Base-by-base conservation (phyloP, 805 yeast species). In the Ogataea saltuana region DNA sequence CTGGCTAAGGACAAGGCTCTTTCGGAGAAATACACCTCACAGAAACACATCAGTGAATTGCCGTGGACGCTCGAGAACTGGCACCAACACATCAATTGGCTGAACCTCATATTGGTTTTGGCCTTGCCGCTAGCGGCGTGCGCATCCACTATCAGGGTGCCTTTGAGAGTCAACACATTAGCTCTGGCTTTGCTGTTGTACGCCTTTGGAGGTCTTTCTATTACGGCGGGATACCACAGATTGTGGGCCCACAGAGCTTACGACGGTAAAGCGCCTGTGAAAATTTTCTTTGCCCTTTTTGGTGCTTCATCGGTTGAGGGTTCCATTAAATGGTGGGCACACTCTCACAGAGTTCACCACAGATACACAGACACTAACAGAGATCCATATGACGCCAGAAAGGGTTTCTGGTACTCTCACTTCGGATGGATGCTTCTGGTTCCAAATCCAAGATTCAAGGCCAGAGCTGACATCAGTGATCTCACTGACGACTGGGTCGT, bases 241-340 rank as follows among this genome's bases (percentile, higher is more conserved):
- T 70, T 83, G 50, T 86, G 82, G 81, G 71, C 93, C 21, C 95
- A 86, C 66, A 80, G 83, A 62, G 72, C 91, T 15, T 85, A 80
- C 57, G 74, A 74, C 42, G 89, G 85, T 12, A 73, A 70, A 46
- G 62, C 72, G 59, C 82, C 87, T 12, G 70, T 83, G 32, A 75
- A 80, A 53, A 58, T 83, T 32, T 78, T 83, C 53, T 84, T 68
- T 59, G 95, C 91, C 5, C 64, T 83, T 20, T 85, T 85, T 56
- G 95, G 95, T 50, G 88, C 91, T 25, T 85, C 89, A 32, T 80
- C 89, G 42, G 81, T 85, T 37, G 89, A 85, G 64, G 95, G 95
- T 52, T 84, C 91, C 31, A 81, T 85, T 64, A 85, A 85, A 65
- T 85, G 93, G 93, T 86, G 95, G 95, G 79, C 84, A 36, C 93